Evolutionary conservation across 2,329 filamentous ascomycete species (phyloP).

Genomic region (Claviceps digitariae): DNA sequence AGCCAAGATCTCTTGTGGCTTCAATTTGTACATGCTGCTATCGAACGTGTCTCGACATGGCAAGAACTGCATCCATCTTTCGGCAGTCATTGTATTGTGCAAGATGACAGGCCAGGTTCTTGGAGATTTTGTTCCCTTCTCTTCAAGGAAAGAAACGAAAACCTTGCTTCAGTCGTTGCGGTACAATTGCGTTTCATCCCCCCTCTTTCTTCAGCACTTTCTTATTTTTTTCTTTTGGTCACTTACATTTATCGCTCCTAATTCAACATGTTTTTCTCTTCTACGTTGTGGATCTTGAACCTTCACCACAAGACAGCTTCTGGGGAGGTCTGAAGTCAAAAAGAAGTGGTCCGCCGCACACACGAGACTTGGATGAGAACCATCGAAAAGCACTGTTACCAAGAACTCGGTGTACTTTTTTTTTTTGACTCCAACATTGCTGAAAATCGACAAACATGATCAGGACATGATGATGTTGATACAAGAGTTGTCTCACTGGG

Average conservation of each 20-base stretch:
- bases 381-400: background rate
- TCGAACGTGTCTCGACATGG: background rate
- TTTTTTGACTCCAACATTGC: background rate
- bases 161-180: conserved; percentile 21
- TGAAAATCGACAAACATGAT: background rate
- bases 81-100: background rate
- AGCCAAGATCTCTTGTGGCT: background rate
- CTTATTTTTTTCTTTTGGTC: conserved; percentile 17
- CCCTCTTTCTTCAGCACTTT: conserved; percentile 11
- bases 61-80: background rate
- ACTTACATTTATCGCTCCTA: conserved; percentile 6
- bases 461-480: background rate
- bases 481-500: background rate
- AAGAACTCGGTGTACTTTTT: background rate
- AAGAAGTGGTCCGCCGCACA: conserved; percentile 1
- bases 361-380: background rate
- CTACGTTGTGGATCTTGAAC: conserved; percentile 12
- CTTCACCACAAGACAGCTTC: conserved; percentile 18
- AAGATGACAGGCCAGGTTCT: conserved; percentile 3
- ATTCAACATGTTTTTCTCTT: conserved; percentile 7
- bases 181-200: conserved; percentile 20
- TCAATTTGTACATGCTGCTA: background rate
- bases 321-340: conserved; percentile 19
- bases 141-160: background rate
- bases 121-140: background rate